phyloP scores from a whole-genome alignment of 208 protist species.

The Trypanosoma melophagium region DNA sequence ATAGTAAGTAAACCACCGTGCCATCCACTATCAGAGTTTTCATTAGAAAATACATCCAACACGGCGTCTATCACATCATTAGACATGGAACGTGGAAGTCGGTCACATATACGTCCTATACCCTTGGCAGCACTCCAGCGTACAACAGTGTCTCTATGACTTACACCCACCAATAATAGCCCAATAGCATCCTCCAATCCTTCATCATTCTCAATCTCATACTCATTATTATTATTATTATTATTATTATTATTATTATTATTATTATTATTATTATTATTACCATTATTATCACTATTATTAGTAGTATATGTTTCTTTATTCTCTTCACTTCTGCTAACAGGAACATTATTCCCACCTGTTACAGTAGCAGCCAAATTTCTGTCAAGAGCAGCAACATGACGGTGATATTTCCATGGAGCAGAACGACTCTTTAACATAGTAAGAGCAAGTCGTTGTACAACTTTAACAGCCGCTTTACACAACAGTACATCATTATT shows the following conservation, averaged over 20 bases:
- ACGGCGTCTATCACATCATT: slow-evolving; percentile 90
- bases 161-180: slow-evolving; percentile 60
- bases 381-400: slow-evolving; percentile 56
- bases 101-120: slow-evolving; percentile 92
- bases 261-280: background rate
- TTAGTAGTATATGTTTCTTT: background rate
- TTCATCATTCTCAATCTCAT: slow-evolving; percentile 59
- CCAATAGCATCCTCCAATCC: slow-evolving; percentile 79
- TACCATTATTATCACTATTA: background rate
- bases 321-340: background rate
- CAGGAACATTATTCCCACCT: background rate
- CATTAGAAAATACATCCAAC: slow-evolving; percentile 64
- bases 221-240: slow-evolving; percentile 33
- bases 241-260: slow-evolving; percentile 23
- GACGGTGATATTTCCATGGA: slow-evolving; percentile 92
- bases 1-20: slow-evolving; percentile 96
- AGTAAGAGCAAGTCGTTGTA: slow-evolving; percentile 88
- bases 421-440: slow-evolving; percentile 82
- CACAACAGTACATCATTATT: slow-evolving; percentile 64
- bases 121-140: slow-evolving; percentile 97
- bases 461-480: slow-evolving; percentile 89
- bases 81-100: slow-evolving; percentile 87
- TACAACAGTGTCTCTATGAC: slow-evolving; percentile 94
- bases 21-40: slow-evolving; percentile 79
- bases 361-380: slow-evolving; percentile 47